A percentile compares a stretch with the other conserved stretches of the same genome.
Conservation (phyloP, 106 monocot species). For the Platanthera guangdongensis region DNA sequence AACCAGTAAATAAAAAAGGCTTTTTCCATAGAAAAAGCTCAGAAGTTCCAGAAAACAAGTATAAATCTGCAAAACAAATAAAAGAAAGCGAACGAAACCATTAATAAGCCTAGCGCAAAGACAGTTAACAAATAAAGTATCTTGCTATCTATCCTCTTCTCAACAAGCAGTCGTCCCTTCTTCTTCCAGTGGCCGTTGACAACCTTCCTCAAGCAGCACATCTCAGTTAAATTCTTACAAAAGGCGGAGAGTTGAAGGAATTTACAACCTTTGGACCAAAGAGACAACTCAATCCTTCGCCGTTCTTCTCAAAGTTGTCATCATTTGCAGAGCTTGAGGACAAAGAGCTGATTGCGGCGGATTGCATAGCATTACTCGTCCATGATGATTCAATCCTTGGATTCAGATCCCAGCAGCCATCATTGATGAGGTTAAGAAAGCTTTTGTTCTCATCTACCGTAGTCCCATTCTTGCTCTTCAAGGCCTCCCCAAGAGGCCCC, state of each 20-base stretch:
- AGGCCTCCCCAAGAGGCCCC: conserved; percentile 75
- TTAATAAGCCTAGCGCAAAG: neutral
- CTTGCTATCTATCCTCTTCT: neutral
- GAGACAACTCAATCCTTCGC: neutral
- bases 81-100: neutral
- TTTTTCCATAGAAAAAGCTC: neutral
- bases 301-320: conserved; percentile 22
- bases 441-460: conserved; percentile 14
- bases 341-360: conserved; percentile 29
- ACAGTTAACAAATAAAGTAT: neutral
- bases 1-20: neutral
- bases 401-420: conserved; percentile 38
- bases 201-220: neutral
- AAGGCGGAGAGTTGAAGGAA: conserved; percentile 12
- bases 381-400: conserved; percentile 27
- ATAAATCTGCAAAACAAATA: neutral
- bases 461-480: conserved; percentile 35
- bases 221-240: conserved; percentile 3
- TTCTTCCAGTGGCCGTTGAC: neutral
- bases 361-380: conserved; percentile 34
- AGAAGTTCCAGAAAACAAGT: neutral
- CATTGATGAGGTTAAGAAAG: conserved; percentile 28
- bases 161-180: neutral
- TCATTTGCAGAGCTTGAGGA: conserved; percentile 37
- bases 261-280: conserved; percentile 25